phyloP scores from a whole-genome alignment of 768 basidiomycete species.

The Zangia roseola region DNA sequence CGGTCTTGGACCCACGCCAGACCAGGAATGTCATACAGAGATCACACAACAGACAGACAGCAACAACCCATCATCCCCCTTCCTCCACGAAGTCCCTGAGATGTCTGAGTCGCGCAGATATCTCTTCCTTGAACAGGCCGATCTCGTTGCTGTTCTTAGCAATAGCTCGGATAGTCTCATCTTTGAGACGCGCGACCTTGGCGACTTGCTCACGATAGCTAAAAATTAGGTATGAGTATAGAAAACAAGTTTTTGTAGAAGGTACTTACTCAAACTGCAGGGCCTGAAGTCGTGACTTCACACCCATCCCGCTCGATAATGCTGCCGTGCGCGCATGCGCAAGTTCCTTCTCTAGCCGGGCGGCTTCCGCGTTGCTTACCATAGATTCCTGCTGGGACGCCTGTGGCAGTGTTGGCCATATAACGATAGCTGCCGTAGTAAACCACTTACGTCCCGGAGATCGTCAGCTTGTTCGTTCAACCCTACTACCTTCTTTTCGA shows the following conservation, averaged over 20 bases:
- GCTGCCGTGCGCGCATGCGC: constrained; percentile 75
- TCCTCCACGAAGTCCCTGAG: constrained; percentile 68
- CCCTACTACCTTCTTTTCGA: constrained; percentile 69
- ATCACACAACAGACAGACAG: neutral
- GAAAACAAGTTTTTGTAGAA: neutral
- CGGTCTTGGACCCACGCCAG: neutral
- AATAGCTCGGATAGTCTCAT: constrained; percentile 78
- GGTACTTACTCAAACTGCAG: constrained; percentile 69
- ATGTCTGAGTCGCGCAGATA: constrained; percentile 67
- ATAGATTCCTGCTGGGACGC: constrained; percentile 75
- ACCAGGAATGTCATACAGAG: neutral
- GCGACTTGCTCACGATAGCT: constrained; percentile 82
- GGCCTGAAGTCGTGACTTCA: constrained; percentile 73
- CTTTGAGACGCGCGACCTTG: constrained; percentile 68
- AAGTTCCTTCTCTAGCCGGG: constrained; percentile 67
- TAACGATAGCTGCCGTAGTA: neutral
- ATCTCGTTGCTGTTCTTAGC: constrained; percentile 85
- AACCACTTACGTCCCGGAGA: constrained; percentile 65
- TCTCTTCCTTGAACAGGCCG: constrained; percentile 75
- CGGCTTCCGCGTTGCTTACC: constrained; percentile 63
- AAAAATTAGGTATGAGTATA: constrained; percentile 5
- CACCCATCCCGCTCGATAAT: constrained; percentile 77
- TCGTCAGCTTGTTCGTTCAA: constrained; percentile 78
- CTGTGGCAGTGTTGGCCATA: constrained; percentile 36
- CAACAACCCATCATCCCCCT: constrained; percentile 28